phyloP scores from a whole-genome alignment of 306 rosid genomes.

The Cicer judaicum region DNA sequence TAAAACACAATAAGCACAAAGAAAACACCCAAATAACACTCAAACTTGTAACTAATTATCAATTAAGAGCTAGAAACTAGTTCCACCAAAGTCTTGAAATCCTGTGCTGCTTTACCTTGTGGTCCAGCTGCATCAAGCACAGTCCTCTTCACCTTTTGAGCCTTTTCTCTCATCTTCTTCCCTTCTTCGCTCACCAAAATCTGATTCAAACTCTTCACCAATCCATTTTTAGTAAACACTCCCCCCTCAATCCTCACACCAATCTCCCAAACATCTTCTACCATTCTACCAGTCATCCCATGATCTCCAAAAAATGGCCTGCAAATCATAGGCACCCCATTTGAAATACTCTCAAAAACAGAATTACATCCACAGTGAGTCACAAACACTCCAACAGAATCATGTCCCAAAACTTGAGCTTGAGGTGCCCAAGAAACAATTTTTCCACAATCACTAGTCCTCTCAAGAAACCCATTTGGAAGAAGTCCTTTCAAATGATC shows the following conservation, averaged over 20 bases:
- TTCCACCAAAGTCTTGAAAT: constrained; percentile 45
- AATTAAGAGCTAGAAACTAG: constrained; percentile 11
- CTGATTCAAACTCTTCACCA: constrained; percentile 49
- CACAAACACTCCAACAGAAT: constrained; percentile 53
- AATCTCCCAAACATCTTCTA: constrained; percentile 55
- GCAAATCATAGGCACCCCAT: constrained; percentile 61
- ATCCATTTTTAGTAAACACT: constrained; percentile 50
- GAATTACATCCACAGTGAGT: constrained; percentile 63
- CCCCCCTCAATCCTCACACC: constrained; percentile 55
- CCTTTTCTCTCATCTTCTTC: constrained; percentile 45
- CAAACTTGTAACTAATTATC: background rate
- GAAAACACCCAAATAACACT: background rate
- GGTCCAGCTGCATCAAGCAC: constrained; percentile 44
- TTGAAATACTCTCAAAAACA: constrained; percentile 52
- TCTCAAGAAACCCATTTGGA: constrained; percentile 57
- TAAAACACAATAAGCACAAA: background rate
- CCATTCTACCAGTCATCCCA: constrained; percentile 43
- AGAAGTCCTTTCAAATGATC: constrained; percentile 30
- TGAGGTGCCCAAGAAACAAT: constrained; percentile 65
- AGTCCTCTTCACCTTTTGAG: constrained; percentile 12
- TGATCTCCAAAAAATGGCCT: constrained; percentile 64
- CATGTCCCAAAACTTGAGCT: constrained; percentile 52
- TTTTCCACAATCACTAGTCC: constrained; percentile 44
- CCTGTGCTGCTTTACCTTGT: constrained; percentile 42
- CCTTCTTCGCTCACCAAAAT: constrained; percentile 53